phyloP scores from a whole-genome alignment of 306 rosid species.

The Glycyrrhiza uralensis region DNA sequence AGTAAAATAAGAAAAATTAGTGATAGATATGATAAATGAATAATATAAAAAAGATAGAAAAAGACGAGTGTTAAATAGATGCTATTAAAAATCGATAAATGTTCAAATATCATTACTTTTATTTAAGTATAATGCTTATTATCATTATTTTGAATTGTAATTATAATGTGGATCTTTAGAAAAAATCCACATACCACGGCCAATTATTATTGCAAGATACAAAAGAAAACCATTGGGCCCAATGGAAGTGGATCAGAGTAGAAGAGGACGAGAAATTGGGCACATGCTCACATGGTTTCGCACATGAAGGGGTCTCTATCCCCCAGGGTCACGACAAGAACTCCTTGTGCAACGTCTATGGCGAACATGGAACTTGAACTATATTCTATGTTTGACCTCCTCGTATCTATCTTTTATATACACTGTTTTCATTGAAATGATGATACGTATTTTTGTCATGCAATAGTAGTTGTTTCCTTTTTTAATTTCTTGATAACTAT shows the following conservation, averaged over 20 bases:
- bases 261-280: slow-evolving; percentile 36
- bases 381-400: slow-evolving; percentile 30
- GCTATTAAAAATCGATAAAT: too few species aligned
- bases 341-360: slow-evolving; percentile 16
- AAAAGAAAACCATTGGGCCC: slow-evolving; percentile 37
- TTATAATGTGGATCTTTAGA: background rate
- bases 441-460: slow-evolving; percentile 13
- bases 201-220: slow-evolving; percentile 14
- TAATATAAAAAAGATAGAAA: too few species aligned
- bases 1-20: too few species aligned
- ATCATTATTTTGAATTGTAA: too few species aligned
- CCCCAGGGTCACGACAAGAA: slow-evolving; percentile 40
- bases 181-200: slow-evolving; percentile 11
- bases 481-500: slow-evolving; percentile 25
- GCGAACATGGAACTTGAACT: slow-evolving; percentile 17
- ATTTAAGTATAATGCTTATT: too few species aligned
- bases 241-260: slow-evolving; percentile 24
- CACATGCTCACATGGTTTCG: slow-evolving; percentile 84
- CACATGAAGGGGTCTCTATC: slow-evolving; percentile 52
- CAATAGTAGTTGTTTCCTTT: slow-evolving; percentile 14
- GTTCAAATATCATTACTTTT: too few species aligned
- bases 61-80: too few species aligned
- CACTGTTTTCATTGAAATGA: background rate
- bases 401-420: background rate
- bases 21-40: too few species aligned